These are phyloP conservation scores for Pyrenula massariospora DNA, from an alignment of 495 filamentous ascomycete species.

Conservation along the genomic window DNA sequence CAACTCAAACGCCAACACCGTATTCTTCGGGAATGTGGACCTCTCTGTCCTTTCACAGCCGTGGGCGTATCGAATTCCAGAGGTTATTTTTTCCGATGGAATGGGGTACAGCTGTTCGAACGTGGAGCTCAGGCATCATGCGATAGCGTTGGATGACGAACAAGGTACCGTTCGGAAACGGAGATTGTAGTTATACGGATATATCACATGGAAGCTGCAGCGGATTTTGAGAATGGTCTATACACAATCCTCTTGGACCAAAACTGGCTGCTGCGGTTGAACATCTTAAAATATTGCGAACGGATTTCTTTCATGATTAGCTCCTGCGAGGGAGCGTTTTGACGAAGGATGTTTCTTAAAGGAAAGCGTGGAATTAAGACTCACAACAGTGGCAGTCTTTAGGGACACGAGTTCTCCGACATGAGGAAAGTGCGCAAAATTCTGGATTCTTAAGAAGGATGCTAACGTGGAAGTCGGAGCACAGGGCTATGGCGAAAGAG, in stretches of 20 bases:
- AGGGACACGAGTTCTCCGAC: neutral
- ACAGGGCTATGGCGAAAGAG: slow-evolving; percentile 31
- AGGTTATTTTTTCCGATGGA: slow-evolving; percentile 31
- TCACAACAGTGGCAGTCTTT: neutral
- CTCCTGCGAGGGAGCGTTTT: too few species aligned
- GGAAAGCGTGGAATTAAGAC: too few species aligned
- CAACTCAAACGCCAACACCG: neutral
- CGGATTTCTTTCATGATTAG: too few species aligned
- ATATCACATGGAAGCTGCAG: too few species aligned
- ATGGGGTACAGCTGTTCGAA: slow-evolving; percentile 30
- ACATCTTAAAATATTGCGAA: too few species aligned
- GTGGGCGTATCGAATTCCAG: slow-evolving; percentile 32
- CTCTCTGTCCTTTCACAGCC: slow-evolving; percentile 7
- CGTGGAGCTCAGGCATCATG: slow-evolving; percentile 37
- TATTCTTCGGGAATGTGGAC: neutral
- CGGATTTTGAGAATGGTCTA: too few species aligned
- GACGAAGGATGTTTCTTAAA: too few species aligned
- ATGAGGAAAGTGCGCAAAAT: too few species aligned
- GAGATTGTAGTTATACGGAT: too few species aligned
- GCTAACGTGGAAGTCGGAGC: slow-evolving; percentile 36
- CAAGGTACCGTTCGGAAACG: too few species aligned
- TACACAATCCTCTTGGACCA: too few species aligned
- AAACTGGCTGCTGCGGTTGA: too few species aligned
- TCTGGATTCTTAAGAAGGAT: slow-evolving; percentile 29
- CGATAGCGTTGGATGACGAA: neutral